phyloP scores from a whole-genome alignment of 257 asterid genomes.

The Dorcoceras hygrometricum region DNA sequence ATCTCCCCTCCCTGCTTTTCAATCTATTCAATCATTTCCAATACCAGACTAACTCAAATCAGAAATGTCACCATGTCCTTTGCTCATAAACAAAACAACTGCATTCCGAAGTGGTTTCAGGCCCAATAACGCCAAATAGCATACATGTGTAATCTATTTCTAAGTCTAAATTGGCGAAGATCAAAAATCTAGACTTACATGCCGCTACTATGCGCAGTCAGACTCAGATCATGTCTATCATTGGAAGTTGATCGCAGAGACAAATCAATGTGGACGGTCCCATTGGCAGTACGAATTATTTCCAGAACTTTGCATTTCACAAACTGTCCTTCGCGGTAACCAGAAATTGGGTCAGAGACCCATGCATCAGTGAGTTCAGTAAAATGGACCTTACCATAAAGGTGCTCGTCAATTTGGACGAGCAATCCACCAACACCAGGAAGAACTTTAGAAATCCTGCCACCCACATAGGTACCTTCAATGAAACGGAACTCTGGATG shows the following conservation, averaged over 20 bases:
- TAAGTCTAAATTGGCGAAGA: not conserved
- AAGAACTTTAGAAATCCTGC: slow-evolving; percentile 78
- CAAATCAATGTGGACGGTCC: slow-evolving; percentile 72
- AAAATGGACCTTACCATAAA: slow-evolving; percentile 87
- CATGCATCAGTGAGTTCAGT: slow-evolving; percentile 67
- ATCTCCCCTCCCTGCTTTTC: not conserved
- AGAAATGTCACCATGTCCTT: not conserved
- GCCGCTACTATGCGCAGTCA: slow-evolving; percentile 27
- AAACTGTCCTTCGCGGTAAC: slow-evolving; percentile 71
- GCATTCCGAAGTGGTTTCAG: not conserved
- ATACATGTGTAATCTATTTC: slow-evolving; percentile 16
- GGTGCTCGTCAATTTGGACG: slow-evolving; percentile 68
- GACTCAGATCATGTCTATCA: slow-evolving; percentile 27
- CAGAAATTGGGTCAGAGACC: slow-evolving; percentile 68
- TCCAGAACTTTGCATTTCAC: slow-evolving; percentile 84
- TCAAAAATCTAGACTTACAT: slow-evolving; percentile 43
- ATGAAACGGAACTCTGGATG: slow-evolving; percentile 40
- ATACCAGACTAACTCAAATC: not conserved
- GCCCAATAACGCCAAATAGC: slow-evolving; percentile 11
- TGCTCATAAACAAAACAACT: slow-evolving; percentile 3
- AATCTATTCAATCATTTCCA: not conserved
- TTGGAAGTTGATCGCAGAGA: slow-evolving; percentile 53
- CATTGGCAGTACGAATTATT: slow-evolving; percentile 41
- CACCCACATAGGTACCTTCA: slow-evolving; percentile 71
- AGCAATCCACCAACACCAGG: slow-evolving; percentile 85